Percentiles rank a stretch among this genome's conserved stretches.
Conservation (phyloP, 2,329 filamentous ascomycete species). For the Colletotrichum abscissum region DNA sequence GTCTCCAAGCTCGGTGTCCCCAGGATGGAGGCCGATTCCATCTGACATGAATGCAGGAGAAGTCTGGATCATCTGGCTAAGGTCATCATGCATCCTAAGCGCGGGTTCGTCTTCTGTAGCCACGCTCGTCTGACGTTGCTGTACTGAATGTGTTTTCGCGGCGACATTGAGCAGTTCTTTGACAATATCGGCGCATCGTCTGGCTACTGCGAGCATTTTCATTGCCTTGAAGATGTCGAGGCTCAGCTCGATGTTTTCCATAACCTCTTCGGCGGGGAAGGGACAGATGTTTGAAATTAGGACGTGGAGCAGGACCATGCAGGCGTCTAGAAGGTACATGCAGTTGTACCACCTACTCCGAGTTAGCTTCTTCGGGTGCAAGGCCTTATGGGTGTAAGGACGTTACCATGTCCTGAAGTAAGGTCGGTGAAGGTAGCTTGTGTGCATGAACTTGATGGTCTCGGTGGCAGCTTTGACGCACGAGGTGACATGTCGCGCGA, state of each 20-base stretch:
- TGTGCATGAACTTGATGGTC: slow-evolving; percentile 32
- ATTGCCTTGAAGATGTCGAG: slow-evolving; percentile 34
- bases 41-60: slow-evolving; percentile 16
- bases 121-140: background rate
- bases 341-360: slow-evolving; percentile 31
- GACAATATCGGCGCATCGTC: slow-evolving; percentile 33
- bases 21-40: background rate
- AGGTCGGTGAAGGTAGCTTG: slow-evolving; percentile 28
- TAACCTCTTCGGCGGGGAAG: slow-evolving; percentile 21
- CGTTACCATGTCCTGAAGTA: slow-evolving; percentile 30
- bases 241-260: slow-evolving; percentile 32
- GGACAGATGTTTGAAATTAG: slow-evolving; percentile 33
- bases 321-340: slow-evolving; percentile 33
- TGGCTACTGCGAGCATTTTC: slow-evolving; percentile 33
- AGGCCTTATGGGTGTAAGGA: background rate
- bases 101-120: background rate
- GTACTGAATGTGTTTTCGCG: background rate
- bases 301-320: slow-evolving; percentile 31
- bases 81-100: background rate
- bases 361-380: background rate
- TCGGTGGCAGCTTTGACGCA: slow-evolving; percentile 28
- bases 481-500: slow-evolving; percentile 9
- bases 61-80: background rate
- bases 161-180: slow-evolving; percentile 26
- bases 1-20: slow-evolving; percentile 7